A percentile compares a stretch with the other conserved stretches of the same genome.
These are phyloP conservation scores for Artemisia annua DNA, from an alignment of 129 eudicot species.

Conservation along the genomic window DNA sequence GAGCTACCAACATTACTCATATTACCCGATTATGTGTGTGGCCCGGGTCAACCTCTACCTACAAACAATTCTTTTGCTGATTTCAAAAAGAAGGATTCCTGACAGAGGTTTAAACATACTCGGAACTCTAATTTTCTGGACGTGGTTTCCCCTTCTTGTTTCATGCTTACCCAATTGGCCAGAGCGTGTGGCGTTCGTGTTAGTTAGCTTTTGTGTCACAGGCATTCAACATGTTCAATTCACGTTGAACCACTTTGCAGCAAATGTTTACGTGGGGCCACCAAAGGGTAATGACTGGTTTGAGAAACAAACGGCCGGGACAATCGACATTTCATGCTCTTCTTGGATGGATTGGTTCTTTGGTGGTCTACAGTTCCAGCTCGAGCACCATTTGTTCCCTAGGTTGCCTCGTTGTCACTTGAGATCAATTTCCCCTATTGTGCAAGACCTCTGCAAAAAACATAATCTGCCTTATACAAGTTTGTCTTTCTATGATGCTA, in stretches of 20 bases:
- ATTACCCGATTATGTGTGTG: slow-evolving; percentile 80
- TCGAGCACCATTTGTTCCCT: slow-evolving; percentile 93
- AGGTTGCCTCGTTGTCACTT: slow-evolving; percentile 84
- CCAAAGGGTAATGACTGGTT: slow-evolving; percentile 89
- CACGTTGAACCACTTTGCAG: slow-evolving; percentile 79
- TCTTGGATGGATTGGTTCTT: slow-evolving; percentile 88
- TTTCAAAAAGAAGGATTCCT: slow-evolving; percentile 66
- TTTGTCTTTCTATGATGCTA: slow-evolving; percentile 72
- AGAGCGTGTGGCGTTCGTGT: slow-evolving; percentile 71
- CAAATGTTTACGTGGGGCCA: slow-evolving; percentile 72
- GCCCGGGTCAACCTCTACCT: slow-evolving; percentile 79
- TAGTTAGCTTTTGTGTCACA: slow-evolving; percentile 61
- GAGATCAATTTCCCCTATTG: slow-evolving; percentile 77
- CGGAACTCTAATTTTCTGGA: slow-evolving; percentile 82
- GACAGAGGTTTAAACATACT: slow-evolving; percentile 64
- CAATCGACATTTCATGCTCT: slow-evolving; percentile 74
- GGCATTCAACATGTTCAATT: slow-evolving; percentile 87
- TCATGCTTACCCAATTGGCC: slow-evolving; percentile 80
- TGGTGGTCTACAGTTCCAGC: slow-evolving; percentile 91
- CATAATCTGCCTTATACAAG: slow-evolving; percentile 83
- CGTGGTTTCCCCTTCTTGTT: slow-evolving; percentile 87
- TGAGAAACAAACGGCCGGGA: slow-evolving; percentile 87
- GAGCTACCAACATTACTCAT: slow-evolving; percentile 75
- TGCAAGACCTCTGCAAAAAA: slow-evolving; percentile 77
- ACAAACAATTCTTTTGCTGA: slow-evolving; percentile 71